Evolutionary conservation across 768 basidiomycete genomes (phyloP), one percentile per base, ranked within the genome.

Genomic region (Pholiota molesta): DNA sequence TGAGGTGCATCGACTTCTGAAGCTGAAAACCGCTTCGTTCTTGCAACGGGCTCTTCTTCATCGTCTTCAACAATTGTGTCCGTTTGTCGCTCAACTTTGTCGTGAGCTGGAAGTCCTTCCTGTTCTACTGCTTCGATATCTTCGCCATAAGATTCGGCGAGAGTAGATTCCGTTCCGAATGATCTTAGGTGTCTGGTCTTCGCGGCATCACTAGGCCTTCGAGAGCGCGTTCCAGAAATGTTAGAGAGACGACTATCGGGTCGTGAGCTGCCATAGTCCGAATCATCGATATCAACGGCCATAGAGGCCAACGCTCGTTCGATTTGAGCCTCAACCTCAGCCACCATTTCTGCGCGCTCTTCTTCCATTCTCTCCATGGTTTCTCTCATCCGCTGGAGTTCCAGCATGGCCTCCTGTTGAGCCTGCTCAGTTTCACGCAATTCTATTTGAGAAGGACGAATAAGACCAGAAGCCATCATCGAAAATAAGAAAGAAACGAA

Each of bases 301-400:
- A 95, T 94, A 26, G 90, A 90, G 28, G 86, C 89, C 54, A 95
- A 80, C 0, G 94, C 93, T 60, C 90, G 83, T 74, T 94, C 93
- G 68, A 95, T 95, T 77, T 95, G 93, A 28, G 90, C 91, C 71
- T 95, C 93, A 23, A 95, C 92, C 75, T 95, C 93, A n/a, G 91
- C 92, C 44, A 95, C 89, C 93, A 94, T 92, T 69, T 89, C 90
- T 56, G 88, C 86, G 64, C 93, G 91, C 76, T 91, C 94, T 69
- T 86, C 78, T 72, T 95, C 93, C 92, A 95, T 94, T 70, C 77
- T 86, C 47, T 93, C 91, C 91, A 95, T 95, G 4, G 85, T 86
- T 9, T 86, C 82, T 64, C 86, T 86, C 95, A 97, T 97, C 64
- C 81, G 81, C 65, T 91, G 85, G 47, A 97, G 80, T 75, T 97